Conservation (phyloP, 2,329 filamentous ascomycete genomes). For the Sphaceloma murrayae region DNA sequence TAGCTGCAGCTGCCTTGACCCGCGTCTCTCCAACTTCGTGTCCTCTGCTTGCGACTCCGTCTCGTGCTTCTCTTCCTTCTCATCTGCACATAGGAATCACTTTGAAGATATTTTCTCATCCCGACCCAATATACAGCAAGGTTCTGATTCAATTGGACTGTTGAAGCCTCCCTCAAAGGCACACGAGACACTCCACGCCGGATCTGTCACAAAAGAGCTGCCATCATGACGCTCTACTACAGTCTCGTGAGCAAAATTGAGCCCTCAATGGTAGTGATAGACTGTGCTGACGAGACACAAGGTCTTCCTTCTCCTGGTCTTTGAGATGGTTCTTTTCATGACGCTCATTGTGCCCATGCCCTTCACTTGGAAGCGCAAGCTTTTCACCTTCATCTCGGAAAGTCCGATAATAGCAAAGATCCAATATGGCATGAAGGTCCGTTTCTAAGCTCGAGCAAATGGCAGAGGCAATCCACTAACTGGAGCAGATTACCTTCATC, state of each 20-base stretch:
- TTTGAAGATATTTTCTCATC: no score
- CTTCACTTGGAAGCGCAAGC: conserved; percentile 71
- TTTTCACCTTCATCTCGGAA: conserved; percentile 94
- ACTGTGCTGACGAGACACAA: conserved; percentile 30
- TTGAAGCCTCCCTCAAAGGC: no score
- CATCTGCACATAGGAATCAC: no score
- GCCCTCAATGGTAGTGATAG: not conserved
- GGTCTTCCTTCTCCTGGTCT: conserved; percentile 75
- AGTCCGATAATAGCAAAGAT: conserved; percentile 78
- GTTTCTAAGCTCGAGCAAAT: conserved; percentile 14
- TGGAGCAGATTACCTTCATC: conserved; percentile 75
- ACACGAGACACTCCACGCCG: no score
- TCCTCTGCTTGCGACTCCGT: no score
- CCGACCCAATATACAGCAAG: no score
- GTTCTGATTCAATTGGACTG: no score
- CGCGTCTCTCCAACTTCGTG: conserved; percentile 9
- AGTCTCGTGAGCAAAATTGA: conserved; percentile 45
- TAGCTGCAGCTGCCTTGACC: conserved; percentile 2
- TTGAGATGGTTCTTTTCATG: conserved; percentile 75
- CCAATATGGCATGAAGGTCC: conserved; percentile 88
- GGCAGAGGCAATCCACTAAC: conserved; percentile 1
- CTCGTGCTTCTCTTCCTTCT: no score
- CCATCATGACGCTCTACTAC: conserved; percentile 61
- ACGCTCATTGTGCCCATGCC: conserved; percentile 77
- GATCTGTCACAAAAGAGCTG: conserved; percentile 20